These are phyloP conservation scores for Juncus effusus DNA, from an alignment of 176 grass and related monocot genomes.

Conservation along the genomic window DNA sequence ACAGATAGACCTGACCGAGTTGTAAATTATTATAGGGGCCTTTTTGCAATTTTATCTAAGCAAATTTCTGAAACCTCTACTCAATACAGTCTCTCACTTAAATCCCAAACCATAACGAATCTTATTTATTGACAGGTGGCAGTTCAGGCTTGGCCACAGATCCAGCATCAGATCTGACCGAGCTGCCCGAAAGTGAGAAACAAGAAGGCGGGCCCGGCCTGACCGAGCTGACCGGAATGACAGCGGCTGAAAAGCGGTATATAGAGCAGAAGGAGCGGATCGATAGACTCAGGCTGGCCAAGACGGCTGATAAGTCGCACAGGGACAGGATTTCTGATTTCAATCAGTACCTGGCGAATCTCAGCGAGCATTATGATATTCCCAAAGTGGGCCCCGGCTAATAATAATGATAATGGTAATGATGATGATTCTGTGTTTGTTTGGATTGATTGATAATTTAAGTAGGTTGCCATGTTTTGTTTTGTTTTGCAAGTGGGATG, in stretches of 20 bases:
- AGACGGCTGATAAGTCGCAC: constrained; percentile 75
- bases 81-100: neutral
- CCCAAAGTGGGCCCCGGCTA: constrained; percentile 94
- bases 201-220: constrained; percentile 39
- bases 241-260: constrained; percentile 67
- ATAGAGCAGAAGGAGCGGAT: constrained; percentile 82
- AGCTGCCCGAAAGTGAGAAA: constrained; percentile 37
- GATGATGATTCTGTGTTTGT: neutral
- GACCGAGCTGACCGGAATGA: constrained; percentile 44
- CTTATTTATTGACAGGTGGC: constrained; percentile 32
- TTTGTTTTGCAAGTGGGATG: constrained; percentile 4
- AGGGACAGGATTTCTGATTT: constrained; percentile 78
- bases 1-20: neutral
- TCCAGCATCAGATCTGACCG: constrained; percentile 30
- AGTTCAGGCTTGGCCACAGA: constrained; percentile 42
- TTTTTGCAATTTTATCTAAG: too few relatives aligned
- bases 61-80: neutral
- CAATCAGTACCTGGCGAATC: constrained; percentile 81
- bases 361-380: constrained; percentile 94
- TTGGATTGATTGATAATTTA: neutral
- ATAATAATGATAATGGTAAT: neutral
- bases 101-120: neutral
- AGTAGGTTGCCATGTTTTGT: neutral
- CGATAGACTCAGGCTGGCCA: constrained; percentile 53
- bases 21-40: neutral